phyloP scores from a whole-genome alignment of 2,329 filamentous ascomycete species.

The Cercospora nicotianae region DNA sequence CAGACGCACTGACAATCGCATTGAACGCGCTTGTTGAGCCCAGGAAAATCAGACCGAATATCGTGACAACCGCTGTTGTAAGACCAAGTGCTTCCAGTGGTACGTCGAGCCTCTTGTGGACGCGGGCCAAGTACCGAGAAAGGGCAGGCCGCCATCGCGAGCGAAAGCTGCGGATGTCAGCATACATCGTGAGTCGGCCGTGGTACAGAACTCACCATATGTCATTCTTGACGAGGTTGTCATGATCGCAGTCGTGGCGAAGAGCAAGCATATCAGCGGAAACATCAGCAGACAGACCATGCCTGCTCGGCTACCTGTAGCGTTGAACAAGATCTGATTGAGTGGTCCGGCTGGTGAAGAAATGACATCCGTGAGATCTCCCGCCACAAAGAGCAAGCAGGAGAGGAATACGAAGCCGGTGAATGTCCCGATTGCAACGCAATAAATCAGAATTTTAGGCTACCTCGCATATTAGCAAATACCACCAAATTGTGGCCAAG shows the following conservation, averaged over 20 bases:
- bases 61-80: slow-evolving; percentile 36
- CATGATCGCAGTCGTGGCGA: slow-evolving; percentile 40
- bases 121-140: slow-evolving; percentile 38
- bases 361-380: slow-evolving; percentile 37
- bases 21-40: slow-evolving; percentile 42
- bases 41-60: slow-evolving; percentile 42
- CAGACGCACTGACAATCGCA: slow-evolving; percentile 51
- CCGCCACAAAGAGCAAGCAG: slow-evolving; percentile 41
- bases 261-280: slow-evolving; percentile 39
- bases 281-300: slow-evolving; percentile 41
- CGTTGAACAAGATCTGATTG: slow-evolving; percentile 39
- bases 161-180: slow-evolving; percentile 35
- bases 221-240: slow-evolving; percentile 42
- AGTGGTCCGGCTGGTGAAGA: slow-evolving; percentile 37
- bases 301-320: slow-evolving; percentile 38
- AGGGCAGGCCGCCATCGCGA: slow-evolving; percentile 40
- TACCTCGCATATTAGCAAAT: background rate
- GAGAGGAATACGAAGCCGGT: slow-evolving; percentile 42
- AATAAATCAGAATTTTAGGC: slow-evolving; percentile 42
- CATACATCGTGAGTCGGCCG: background rate
- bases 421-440: slow-evolving; percentile 39
- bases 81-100: slow-evolving; percentile 39
- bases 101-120: slow-evolving; percentile 39
- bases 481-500: background rate
- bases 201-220: slow-evolving; percentile 20